Percentiles rank a stretch among this genome's conserved stretches.
Evolutionary conservation across 768 basidiomycete species (phyloP).

Genomic region (Rubroboletus satanas): DNA sequence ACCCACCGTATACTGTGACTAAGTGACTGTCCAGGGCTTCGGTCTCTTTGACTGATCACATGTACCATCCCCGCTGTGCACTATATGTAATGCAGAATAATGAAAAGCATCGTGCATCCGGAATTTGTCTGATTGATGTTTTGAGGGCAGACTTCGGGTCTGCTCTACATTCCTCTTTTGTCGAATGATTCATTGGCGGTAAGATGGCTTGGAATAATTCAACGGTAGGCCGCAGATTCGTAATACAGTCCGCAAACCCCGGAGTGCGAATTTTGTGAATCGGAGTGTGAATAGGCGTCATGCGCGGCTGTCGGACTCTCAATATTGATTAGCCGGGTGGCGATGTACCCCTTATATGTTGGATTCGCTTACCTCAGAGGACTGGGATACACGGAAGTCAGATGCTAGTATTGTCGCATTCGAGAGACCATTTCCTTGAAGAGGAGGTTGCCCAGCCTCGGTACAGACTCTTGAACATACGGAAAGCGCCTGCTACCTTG

Average conservation of each 20-base stretch:
- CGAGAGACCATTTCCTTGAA: background rate
- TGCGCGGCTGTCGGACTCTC: too few species aligned
- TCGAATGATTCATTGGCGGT: background rate
- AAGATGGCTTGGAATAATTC: too few species aligned
- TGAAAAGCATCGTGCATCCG: constrained; percentile 12
- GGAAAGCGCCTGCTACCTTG: background rate
- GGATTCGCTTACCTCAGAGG: too few species aligned
- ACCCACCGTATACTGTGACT: background rate
- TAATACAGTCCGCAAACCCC: too few species aligned
- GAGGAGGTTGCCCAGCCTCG: background rate
- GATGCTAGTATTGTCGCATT: background rate
- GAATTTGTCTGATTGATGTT: constrained; percentile 1
- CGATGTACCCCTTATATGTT: too few species aligned
- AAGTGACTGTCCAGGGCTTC: constrained; percentile 60
- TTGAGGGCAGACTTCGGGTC: background rate
- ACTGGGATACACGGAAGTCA: background rate
- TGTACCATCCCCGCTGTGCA: constrained; percentile 13
- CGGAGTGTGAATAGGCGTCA: too few species aligned
- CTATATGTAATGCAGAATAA: constrained; percentile 23
- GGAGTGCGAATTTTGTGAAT: too few species aligned
- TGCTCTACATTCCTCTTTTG: background rate
- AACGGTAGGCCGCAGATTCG: too few species aligned
- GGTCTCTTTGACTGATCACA: constrained; percentile 79
- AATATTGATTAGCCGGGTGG: too few species aligned
- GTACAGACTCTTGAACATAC: background rate